These are phyloP conservation scores for Aspergillus brasiliensis DNA, from an alignment of 2,329 filamentous ascomycete genomes.

Conservation along the genomic window DNA sequence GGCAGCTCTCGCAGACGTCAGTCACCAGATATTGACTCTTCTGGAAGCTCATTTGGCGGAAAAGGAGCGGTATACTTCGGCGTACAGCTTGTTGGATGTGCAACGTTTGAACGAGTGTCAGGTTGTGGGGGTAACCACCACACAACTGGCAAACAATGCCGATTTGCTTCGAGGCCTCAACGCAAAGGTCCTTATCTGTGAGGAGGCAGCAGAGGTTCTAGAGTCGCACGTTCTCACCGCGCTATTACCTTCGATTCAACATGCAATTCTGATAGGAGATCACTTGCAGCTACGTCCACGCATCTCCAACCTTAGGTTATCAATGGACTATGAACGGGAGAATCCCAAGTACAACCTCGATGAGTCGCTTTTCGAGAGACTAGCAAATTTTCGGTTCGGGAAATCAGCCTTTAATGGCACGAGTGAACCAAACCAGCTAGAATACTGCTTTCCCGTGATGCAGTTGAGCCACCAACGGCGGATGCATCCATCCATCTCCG, in stretches of 20 bases:
- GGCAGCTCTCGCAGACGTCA: background rate
- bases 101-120: slow-evolving; percentile 3
- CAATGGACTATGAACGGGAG: background rate
- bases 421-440: background rate
- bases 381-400: background rate
- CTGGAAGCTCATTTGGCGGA: background rate
- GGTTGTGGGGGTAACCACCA: slow-evolving; percentile 14
- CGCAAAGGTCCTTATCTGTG: slow-evolving; percentile 12
- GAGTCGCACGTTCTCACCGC: slow-evolving; percentile 12
- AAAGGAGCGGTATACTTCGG: background rate
- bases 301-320: slow-evolving; percentile 4
- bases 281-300: slow-evolving; percentile 13
- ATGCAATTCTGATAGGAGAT: slow-evolving; percentile 15
- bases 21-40: background rate
- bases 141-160: slow-evolving; percentile 8
- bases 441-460: slow-evolving; percentile 4
- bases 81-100: background rate
- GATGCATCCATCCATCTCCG: slow-evolving; percentile 9
- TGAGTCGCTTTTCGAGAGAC: slow-evolving; percentile 11
- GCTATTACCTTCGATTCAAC: slow-evolving; percentile 11
- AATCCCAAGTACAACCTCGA: slow-evolving; percentile 4
- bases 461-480: slow-evolving; percentile 10
- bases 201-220: slow-evolving; percentile 15
- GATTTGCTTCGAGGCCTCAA: background rate
- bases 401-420: background rate